Conservation (phyloP, 768 basidiomycete genomes). For the Tulasnella sp. region DNA sequence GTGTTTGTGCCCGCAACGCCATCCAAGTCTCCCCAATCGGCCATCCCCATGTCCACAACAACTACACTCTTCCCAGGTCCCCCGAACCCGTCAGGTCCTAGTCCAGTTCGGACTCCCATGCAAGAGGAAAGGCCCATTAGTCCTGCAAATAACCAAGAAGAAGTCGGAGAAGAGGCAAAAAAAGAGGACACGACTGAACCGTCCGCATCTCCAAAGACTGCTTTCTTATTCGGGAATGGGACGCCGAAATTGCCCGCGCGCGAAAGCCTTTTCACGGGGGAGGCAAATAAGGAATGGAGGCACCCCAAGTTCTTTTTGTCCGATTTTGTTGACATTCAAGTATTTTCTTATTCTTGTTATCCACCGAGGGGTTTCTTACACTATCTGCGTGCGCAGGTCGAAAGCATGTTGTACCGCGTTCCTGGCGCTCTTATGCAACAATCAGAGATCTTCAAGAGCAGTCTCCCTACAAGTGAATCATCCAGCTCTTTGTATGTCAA, state of each 20-base stretch:
- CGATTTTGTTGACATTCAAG: neutral
- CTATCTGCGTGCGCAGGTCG: neutral
- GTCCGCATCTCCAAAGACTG: too few relatives aligned
- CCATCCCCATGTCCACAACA: constrained; percentile 38
- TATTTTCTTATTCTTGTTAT: neutral
- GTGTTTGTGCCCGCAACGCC: neutral
- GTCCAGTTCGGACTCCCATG: constrained; percentile 19
- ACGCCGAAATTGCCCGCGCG: too few relatives aligned
- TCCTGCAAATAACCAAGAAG: constrained; percentile 2
- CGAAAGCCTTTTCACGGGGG: too few relatives aligned
- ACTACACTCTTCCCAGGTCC: constrained; percentile 22
- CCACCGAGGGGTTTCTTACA: neutral
- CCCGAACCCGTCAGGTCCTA: constrained; percentile 30
- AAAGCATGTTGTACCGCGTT: neutral
- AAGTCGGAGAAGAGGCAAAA: constrained; percentile 31
- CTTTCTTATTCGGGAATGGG: too few relatives aligned
- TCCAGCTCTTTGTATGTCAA: neutral
- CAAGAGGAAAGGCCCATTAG: constrained; percentile 30
- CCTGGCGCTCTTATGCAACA: neutral
- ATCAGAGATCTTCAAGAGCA: neutral
- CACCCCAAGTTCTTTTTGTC: neutral
- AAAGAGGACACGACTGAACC: too few relatives aligned
- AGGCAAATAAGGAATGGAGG: neutral
- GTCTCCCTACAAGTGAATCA: neutral
- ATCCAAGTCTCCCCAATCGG: constrained; percentile 12